These are phyloP conservation scores for Cercospora zeae-maydis DNA, from an alignment of 2,329 filamentous ascomycete genomes.

Conservation along the genomic window DNA sequence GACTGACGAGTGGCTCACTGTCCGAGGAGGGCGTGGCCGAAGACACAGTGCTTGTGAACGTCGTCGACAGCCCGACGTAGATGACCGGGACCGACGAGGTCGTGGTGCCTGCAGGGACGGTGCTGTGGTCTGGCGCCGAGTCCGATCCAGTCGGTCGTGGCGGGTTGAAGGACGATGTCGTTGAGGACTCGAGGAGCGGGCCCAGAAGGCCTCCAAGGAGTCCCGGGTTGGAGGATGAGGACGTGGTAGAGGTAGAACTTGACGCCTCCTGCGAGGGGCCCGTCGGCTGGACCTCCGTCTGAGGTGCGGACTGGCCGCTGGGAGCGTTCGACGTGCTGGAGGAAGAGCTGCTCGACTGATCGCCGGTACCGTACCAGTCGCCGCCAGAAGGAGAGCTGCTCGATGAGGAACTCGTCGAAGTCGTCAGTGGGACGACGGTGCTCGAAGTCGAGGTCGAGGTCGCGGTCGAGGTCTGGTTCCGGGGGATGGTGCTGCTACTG, in stretches of 20 bases:
- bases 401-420: conserved; percentile 8
- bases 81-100: conserved; percentile 25
- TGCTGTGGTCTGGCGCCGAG: conserved; percentile 3
- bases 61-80: conserved; percentile 32
- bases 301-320: background rate
- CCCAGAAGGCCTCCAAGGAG: conserved; percentile 1
- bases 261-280: background rate
- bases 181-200: conserved; percentile 7
- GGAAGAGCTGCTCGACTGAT: background rate
- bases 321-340: background rate
- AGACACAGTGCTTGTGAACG: conserved; percentile 6
- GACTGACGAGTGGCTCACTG: background rate
- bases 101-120: conserved; percentile 7
- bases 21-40: conserved; percentile 4
- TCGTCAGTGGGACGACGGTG: conserved; percentile 6
- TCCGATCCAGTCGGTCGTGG: conserved; percentile 8
- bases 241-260: conserved; percentile 1
- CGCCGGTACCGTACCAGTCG: background rate
- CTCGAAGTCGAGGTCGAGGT: background rate
- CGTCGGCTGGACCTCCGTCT: too few species aligned
- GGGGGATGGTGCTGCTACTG: background rate
- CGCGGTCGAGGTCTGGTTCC: background rate
- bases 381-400: background rate
- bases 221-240: conserved; percentile 1
- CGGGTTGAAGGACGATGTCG: conserved; percentile 11